Conservation (phyloP, 2,329 filamentous ascomycete species). For the Paecilomyces sp. region DNA sequence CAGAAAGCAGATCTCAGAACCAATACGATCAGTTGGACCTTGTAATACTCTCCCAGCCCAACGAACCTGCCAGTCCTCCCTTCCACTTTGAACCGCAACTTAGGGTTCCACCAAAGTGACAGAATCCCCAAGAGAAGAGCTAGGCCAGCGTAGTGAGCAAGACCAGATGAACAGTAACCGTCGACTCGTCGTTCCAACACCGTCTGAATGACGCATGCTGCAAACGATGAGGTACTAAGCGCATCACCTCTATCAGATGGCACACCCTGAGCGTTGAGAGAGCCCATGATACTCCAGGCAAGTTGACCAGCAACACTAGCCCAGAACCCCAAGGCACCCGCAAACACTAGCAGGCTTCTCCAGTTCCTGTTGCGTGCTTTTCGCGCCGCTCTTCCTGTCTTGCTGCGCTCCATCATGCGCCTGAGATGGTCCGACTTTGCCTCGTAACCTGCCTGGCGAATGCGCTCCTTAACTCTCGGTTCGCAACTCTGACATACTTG, state of each 20-base stretch:
- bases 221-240: slow-evolving; percentile 10
- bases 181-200: slow-evolving; percentile 14
- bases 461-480: slow-evolving; percentile 61
- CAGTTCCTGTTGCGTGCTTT: slow-evolving; percentile 31
- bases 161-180: slow-evolving; percentile 19
- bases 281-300: slow-evolving; percentile 32
- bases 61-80: slow-evolving; percentile 33
- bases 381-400: slow-evolving; percentile 25
- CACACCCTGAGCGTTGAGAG: slow-evolving; percentile 15
- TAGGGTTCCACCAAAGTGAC: slow-evolving; percentile 45
- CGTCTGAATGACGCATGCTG: slow-evolving; percentile 14
- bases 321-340: slow-evolving; percentile 38
- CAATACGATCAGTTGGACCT: slow-evolving; percentile 39
- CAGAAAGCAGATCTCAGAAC: slow-evolving; percentile 37
- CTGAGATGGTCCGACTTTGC: slow-evolving; percentile 76
- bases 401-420: slow-evolving; percentile 63
- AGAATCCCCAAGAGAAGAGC: slow-evolving; percentile 36
- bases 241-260: slow-evolving; percentile 6
- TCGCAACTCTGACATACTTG: slow-evolving; percentile 80
- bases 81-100: slow-evolving; percentile 36
- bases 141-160: slow-evolving; percentile 27
- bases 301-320: slow-evolving; percentile 37
- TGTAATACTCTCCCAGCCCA: slow-evolving; percentile 40
- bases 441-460: slow-evolving; percentile 67
- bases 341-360: slow-evolving; percentile 35